Percentiles rank a stretch among this genome's conserved stretches.
These are phyloP conservation scores for Chlorella sp. DNA, from an alignment of 139 green algal genomes.

Conservation along the genomic window DNA sequence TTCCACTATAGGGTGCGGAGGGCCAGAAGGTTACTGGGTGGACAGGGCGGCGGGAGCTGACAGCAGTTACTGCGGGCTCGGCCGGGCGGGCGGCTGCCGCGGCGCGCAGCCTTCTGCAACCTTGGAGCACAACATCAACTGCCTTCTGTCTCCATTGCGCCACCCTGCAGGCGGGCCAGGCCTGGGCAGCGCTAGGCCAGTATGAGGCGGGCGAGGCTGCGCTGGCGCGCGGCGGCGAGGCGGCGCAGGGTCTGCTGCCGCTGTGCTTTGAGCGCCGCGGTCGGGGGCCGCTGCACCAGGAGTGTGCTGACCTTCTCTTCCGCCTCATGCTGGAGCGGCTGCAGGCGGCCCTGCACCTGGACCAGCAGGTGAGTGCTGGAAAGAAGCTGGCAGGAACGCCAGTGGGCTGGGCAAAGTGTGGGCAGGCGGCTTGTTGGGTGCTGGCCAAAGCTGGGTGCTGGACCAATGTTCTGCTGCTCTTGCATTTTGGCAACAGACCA, in stretches of 20 bases:
- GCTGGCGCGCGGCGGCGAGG: conserved; percentile 5
- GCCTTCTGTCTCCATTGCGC: not conserved
- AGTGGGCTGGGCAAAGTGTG: not conserved
- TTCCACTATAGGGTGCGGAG: conserved; percentile 2
- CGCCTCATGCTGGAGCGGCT: conserved; percentile 4
- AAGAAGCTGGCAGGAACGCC: too few species aligned
- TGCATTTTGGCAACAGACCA: too few species aligned
- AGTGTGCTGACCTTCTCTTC: not conserved
- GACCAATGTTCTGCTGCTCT: not conserved
- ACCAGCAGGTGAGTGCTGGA: conserved; percentile 27
- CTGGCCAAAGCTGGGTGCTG: not conserved
- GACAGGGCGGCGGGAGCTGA: too few species aligned
- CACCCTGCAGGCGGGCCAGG: conserved; percentile 17
- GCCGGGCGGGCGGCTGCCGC: not conserved
- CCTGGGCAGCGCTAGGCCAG: not conserved
- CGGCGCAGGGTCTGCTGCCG: not conserved
- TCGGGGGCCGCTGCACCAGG: conserved; percentile 16
- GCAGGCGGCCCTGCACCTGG: conserved; percentile 13
- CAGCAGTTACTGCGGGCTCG: not conserved
- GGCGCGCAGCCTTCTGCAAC: not conserved
- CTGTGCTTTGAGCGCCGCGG: conserved; percentile 26
- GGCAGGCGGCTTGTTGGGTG: not conserved
- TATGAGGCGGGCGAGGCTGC: conserved; percentile 17
- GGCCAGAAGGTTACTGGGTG: not conserved
- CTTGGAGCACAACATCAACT: not conserved